Conservation (phyloP, 1,284 basidiomycete species). For the Ceratobasidium theobromae region DNA sequence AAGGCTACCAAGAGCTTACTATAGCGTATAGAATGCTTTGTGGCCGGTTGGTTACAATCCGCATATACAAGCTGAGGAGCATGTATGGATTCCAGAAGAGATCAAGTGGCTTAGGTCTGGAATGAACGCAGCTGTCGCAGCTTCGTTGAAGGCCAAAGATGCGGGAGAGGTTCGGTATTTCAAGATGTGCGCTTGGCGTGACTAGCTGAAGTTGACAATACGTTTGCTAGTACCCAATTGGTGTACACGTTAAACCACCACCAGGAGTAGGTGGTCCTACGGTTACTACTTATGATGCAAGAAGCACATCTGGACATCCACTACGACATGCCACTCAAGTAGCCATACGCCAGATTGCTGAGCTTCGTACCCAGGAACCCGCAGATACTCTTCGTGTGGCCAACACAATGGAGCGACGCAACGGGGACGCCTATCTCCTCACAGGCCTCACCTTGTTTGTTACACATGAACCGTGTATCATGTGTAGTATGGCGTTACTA, state of each 20-base stretch:
- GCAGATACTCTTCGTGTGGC: background rate
- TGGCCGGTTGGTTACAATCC: conserved; percentile 86
- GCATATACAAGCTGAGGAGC: conserved; percentile 57
- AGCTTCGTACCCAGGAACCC: background rate
- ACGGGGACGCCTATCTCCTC: conserved; percentile 62
- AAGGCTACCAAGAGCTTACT: background rate
- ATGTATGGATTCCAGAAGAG: conserved; percentile 64
- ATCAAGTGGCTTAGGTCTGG: conserved; percentile 74
- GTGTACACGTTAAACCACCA: conserved; percentile 68
- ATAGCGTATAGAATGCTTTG: conserved; percentile 51
- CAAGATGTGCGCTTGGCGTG: background rate
- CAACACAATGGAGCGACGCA: background rate
- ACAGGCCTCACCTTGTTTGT: conserved; percentile 80
- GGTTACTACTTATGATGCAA: conserved; percentile 4
- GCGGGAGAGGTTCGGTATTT: conserved; percentile 1
- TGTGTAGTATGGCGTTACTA: conserved; percentile 92
- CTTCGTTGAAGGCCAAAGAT: conserved; percentile 52
- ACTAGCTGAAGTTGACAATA: background rate
- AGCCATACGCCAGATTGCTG: conserved; percentile 15
- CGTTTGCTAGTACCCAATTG: conserved; percentile 64
- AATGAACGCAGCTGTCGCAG: conserved; percentile 54
- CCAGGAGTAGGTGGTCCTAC: background rate
- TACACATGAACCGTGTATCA: conserved; percentile 92
- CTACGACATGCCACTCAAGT: conserved; percentile 18
- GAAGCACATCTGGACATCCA: background rate